Conservation (phyloP, 2,329 filamentous ascomycete species). For the Tolypocladium pustulatum region DNA sequence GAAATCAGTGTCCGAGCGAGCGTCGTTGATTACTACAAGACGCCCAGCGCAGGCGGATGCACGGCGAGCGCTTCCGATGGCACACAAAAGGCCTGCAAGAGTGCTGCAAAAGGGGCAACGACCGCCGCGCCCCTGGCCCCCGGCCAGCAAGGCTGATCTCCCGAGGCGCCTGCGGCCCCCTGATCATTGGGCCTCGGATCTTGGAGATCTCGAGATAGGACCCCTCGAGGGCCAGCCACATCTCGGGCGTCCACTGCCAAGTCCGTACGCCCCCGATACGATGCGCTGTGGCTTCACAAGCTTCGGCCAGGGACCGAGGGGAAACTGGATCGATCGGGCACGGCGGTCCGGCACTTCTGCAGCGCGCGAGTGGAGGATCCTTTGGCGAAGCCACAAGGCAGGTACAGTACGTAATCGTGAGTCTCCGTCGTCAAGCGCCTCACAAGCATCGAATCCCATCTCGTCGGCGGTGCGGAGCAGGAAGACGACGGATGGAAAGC, state of each 20-base stretch:
- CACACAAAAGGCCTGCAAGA: neutral
- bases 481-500: neutral
- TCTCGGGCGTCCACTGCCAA: neutral
- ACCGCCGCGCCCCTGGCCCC: neutral
- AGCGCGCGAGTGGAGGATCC: neutral
- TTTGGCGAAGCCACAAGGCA: neutral
- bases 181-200: slow-evolving; percentile 1
- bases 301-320: neutral
- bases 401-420: neutral
- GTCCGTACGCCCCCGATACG: neutral
- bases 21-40: neutral
- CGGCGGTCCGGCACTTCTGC: neutral
- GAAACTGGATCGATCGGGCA: neutral
- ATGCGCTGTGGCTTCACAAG: neutral
- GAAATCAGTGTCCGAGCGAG: neutral
- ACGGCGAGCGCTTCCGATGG: neutral
- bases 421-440: neutral
- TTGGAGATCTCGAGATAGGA: slow-evolving; percentile 1
- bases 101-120: neutral
- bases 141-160: slow-evolving; percentile 5
- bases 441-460: neutral
- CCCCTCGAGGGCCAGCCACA: neutral
- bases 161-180: neutral
- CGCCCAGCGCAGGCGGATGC: neutral
- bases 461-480: neutral